Evolutionary conservation across 2,329 filamentous ascomycete genomes (phyloP), one percentile per base, ranked within the genome.

Genomic region (Monosporascus ibericus): DNA sequence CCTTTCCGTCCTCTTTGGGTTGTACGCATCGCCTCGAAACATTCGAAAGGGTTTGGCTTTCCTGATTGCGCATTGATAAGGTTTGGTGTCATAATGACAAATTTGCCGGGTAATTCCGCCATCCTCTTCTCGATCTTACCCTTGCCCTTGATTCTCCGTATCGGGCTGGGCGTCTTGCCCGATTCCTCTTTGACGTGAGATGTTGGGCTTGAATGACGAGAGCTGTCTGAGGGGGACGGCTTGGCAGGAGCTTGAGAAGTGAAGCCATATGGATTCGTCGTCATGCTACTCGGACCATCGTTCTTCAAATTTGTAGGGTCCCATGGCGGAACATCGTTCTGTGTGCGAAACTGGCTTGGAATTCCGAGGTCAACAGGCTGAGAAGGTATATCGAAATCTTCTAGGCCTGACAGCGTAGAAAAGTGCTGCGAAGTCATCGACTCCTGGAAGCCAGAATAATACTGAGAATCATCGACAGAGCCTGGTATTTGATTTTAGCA

Each of bases 1-100:
- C 80, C 80, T 60, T 82, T 82, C 49, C 80, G 72, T 2, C 80
- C 80, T 51, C 77, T 73, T 55, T 81, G 78, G 7, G 77, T 76
- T 6, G 75, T 73, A 24, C 76, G 71, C 68, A 77, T 72, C 17
- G 73, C 73, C 58, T 82, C 78, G 60, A 80, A 77, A 58, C 78
- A 80, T 53, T 82, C 78, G 54, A 74, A 82, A 1, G 74, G 73
- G 60, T 80, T 81, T 42, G 73, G 71, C 42, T 72, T 74, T 47
- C 75, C 76, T 18, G 72, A 71, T 50, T 75, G 72, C n/a, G 76
- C 74, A 57, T 70, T 74, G 64, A 81, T 80, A 24, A 75, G 75
- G 39, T 72, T 75, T 4, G 79, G 78, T 1, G 78, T 81, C 51
- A 82, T 72, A 53, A 82, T 78, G 59, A 81, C 73, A 60, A 82